Percentiles rank a stretch among this genome's conserved stretches.
phyloP scores from a whole-genome alignment of 306 rosid species.

The Trifolium dubium region DNA sequence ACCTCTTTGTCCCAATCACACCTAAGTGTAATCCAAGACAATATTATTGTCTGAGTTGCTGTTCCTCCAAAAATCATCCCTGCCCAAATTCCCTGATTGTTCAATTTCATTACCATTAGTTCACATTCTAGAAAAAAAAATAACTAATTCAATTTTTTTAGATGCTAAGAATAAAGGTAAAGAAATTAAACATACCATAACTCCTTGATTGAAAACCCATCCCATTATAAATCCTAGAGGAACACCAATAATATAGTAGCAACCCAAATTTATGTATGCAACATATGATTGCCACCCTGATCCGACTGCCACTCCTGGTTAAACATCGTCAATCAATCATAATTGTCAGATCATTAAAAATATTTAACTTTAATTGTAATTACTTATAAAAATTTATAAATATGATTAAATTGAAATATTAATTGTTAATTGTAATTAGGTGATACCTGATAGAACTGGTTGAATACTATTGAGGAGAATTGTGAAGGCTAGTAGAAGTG shows the following conservation, averaged over 20 bases:
- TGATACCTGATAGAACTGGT: conserved; percentile 74
- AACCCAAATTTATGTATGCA: conserved; percentile 81
- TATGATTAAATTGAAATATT: no score
- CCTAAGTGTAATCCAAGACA: conserved; percentile 54
- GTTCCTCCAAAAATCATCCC: conserved; percentile 94
- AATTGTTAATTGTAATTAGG: no score
- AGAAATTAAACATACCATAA: conserved; percentile 57
- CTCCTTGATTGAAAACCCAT: conserved; percentile 68
- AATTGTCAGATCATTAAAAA: neutral
- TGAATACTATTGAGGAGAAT: conserved; percentile 81
- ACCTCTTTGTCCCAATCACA: conserved; percentile 88
- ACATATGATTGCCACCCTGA: conserved; percentile 91
- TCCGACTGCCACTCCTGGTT: conserved; percentile 81
- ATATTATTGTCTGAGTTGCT: conserved; percentile 68
- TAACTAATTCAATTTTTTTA: neutral
- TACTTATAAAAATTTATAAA: neutral
- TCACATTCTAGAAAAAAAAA: conserved; percentile 7
- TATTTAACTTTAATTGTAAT: neutral
- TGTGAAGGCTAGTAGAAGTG: conserved; percentile 71
- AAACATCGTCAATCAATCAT: neutral
- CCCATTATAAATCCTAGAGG: conserved; percentile 80
- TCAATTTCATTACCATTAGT: conserved; percentile 17
- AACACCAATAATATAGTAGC: conserved; percentile 78
- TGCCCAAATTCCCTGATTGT: conserved; percentile 77
- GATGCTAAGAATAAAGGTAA: neutral